Evolutionary conservation across 345 rosid species (phyloP), one percentile per base, ranked within the genome.

Genomic region (Murraya paniculata): DNA sequence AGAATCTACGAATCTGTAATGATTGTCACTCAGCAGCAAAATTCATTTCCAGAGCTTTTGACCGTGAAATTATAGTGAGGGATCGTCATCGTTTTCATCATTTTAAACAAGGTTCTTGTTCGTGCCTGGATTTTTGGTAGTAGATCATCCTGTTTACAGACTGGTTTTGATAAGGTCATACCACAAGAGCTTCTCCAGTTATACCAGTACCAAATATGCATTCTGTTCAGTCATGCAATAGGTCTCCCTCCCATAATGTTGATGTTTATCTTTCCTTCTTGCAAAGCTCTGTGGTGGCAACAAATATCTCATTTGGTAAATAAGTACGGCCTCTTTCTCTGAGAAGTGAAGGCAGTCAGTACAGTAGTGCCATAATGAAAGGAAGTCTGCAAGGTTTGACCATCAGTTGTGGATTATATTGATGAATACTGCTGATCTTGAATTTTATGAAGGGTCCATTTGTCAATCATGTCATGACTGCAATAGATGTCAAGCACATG

Each of bases 81-180:
- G 89, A 86, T 81, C 80, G 83, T 10, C 88, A 86, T 69, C 83
- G 84, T 45, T 88, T 86, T 80, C 89, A 88, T 80, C 86, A 82
- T 56, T 88, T 88, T 80, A 86, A 81, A 75, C 81, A 84, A 35
- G 89, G 88, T 45, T 77, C 81, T 38, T 88, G 89, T 76, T 84
- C 87, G 1, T 88, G 90, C 84, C 68, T 61, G 82, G 87, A 86
- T 78, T 86, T 79, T 55, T 88, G 89, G 90, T 88, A 85, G 80
- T 31, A 66, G 33, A 65, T 66, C 16, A 53, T 66, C 50, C 24
- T 65, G n/a, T 39, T 31, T 41, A 39, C 28, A 35, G 50, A 31
- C 55, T 48, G 70, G 28, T 73, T 38, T 57, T 57, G 19, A 7
- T 6, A 36, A 35, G 31, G 25, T n/a, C 22, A 8, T 13, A 2